Base-by-base conservation (phyloP, 192 early-diverging fungal genomes). In the Gaertneriomyces semiglobifer region DNA sequence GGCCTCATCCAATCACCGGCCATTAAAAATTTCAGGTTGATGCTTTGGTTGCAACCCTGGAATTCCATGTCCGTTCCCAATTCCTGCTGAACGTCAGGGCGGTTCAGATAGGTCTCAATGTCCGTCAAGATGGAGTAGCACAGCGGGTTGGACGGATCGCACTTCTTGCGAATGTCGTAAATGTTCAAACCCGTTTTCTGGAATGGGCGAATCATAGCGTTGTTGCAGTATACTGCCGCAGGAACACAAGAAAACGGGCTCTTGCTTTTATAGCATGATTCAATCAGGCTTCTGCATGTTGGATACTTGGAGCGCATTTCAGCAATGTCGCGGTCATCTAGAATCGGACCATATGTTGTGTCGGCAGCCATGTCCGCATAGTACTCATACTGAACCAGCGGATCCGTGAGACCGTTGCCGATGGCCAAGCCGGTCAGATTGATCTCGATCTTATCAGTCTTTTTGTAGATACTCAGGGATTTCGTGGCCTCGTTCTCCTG, bases 331-430 rank as follows among this genome's bases (percentile, higher is more conserved):
- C 71, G 71, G 73, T 93, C 79, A 44, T 80, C 78, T 16, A 95
- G 77, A 41, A 96, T 82, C 40, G 94, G 90, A 39, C 83, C 80
- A 75, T 94, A 62, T 74, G 43, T 53, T 6, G 38, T 47, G 47
- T 79, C 74, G 20, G 45, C 60, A 46, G 74, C 74, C 62, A 73
- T 62, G 50, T 77, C 84, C 6, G 88, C 81, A 74, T 94, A 98
- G 69, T 91, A 86, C 75, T 90, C 85, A 78, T 89, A 94, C 81
- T 98, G 96, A 14, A 87, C 78, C 53, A 89, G 77, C 41, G 93
- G 91, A 56, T 99, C 92, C 0, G 90, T 91, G 64, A 92, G 74
- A 9, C 96, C 94, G 74, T 99, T 97, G 20, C 96, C 94, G 62
- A 98, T 92, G 39, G 89, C 78, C 55, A 95, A 76, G 6, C 87